These are phyloP conservation scores for Azolla pinnata DNA, from an alignment of 75 land plant species.

Conservation along the genomic window DNA sequence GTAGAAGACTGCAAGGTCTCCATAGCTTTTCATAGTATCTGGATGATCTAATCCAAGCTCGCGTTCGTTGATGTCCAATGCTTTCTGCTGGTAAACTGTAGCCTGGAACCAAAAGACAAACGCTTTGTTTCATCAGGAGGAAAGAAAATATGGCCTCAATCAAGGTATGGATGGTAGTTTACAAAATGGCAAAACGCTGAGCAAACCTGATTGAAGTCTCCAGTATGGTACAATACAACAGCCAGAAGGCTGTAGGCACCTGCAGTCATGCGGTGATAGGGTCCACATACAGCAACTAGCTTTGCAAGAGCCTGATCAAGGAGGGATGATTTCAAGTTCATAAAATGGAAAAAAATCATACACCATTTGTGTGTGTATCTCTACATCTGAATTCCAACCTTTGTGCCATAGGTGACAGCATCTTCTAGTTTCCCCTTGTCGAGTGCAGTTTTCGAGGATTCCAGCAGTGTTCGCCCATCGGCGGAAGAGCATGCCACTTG, in stretches of 20 bases:
- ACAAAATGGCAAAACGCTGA: background rate
- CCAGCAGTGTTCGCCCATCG: slow-evolving; percentile 76
- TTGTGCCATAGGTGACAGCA: slow-evolving; percentile 78
- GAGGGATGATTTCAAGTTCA: background rate
- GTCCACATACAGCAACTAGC: slow-evolving; percentile 88
- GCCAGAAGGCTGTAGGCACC: slow-evolving; percentile 95
- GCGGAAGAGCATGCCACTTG: slow-evolving; percentile 98
- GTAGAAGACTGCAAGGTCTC: slow-evolving; percentile 89
- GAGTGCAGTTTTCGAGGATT: slow-evolving; percentile 88
- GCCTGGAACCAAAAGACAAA: too few species aligned
- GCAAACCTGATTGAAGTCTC: slow-evolving; percentile 82
- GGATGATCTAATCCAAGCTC: slow-evolving; percentile 94
- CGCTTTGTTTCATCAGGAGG: too few species aligned
- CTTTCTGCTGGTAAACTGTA: slow-evolving; percentile 88
- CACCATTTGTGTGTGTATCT: too few species aligned
- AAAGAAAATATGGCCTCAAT: too few species aligned
- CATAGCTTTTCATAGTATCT: slow-evolving; percentile 96
- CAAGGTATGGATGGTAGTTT: too few species aligned
- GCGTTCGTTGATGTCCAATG: slow-evolving; percentile 86
- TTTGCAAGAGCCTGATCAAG: slow-evolving; percentile 64
- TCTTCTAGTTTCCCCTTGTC: slow-evolving; percentile 97
- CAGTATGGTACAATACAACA: slow-evolving; percentile 86
- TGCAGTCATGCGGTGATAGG: slow-evolving; percentile 93
- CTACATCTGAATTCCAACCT: too few species aligned
- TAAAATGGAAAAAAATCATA: too few species aligned